These are phyloP conservation scores for Saccharomycopsis hybrid DNA, from an alignment of 1,139 yeast genomes.

Conservation along the genomic window DNA sequence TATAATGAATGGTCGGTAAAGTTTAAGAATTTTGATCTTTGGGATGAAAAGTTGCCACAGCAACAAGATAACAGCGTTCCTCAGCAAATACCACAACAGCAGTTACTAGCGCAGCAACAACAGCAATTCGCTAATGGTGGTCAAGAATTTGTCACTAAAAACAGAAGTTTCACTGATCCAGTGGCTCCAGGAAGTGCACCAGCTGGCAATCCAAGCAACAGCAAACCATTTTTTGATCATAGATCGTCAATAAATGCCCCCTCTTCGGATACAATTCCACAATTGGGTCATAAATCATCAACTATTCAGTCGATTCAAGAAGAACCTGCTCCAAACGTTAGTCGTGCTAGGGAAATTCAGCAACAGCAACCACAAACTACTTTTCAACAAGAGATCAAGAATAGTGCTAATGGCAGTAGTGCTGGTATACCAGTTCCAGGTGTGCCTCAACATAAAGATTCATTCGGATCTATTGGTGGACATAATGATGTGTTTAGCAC, in stretches of 20 bases:
- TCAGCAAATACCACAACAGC: too few species aligned
- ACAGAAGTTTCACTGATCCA: too few species aligned
- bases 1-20: conserved; percentile 21
- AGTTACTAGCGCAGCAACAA: too few species aligned
- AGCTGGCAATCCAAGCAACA: conserved; percentile 16
- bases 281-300: neutral
- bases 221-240: too few species aligned
- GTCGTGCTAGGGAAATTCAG: too few species aligned
- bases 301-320: neutral
- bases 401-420: neutral
- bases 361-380: too few species aligned
- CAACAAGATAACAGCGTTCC: too few species aligned
- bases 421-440: neutral
- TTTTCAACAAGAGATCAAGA: too few species aligned
- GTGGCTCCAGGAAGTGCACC: too few species aligned
- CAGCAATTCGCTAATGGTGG: conserved; percentile 26
- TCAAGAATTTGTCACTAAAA: neutral
- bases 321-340: too few species aligned
- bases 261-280: neutral
- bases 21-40: conserved; percentile 14
- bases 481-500: conserved; percentile 13
- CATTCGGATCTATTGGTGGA: conserved; percentile 8
- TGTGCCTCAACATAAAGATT: conserved; percentile 11
- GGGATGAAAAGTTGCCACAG: conserved; percentile 19
- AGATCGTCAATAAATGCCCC: too few species aligned